phyloP scores from a whole-genome alignment of 257 asterid species.

The Nicotiana noctiflora region DNA sequence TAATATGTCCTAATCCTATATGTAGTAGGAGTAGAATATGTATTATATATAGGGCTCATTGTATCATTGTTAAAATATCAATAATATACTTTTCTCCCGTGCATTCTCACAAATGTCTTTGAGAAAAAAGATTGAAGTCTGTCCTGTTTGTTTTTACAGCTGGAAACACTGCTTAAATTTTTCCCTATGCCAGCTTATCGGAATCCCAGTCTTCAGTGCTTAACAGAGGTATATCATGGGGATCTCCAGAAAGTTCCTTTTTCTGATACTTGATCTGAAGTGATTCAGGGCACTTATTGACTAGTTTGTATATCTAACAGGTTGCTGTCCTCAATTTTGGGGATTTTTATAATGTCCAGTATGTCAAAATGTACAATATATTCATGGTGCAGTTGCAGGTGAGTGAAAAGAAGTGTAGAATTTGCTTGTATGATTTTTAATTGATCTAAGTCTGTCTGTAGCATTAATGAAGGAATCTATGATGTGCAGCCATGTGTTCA shows the following conservation, averaged over 20 bases:
- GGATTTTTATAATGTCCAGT: conserved; percentile 73
- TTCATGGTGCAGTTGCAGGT: conserved; percentile 95
- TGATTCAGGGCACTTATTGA: background rate
- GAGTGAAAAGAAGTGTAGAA: background rate
- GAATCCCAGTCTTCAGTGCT: conserved; percentile 85
- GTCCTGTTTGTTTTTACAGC: conserved; percentile 41
- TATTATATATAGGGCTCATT: too few species aligned
- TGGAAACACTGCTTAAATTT: conserved; percentile 72
- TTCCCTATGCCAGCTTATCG: conserved; percentile 79
- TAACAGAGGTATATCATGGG: conserved; percentile 65
- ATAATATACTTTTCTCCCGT: too few species aligned
- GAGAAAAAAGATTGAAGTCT: background rate
- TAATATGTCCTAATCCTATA: too few species aligned
- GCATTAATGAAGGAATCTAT: background rate
- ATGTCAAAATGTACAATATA: conserved; percentile 61
- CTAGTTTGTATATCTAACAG: conserved; percentile 32
- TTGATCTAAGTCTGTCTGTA: background rate
- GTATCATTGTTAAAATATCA: too few species aligned
- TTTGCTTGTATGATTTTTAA: background rate
- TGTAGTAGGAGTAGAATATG: too few species aligned
- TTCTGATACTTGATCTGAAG: background rate
- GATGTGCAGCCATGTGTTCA: background rate
- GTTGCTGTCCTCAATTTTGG: conserved; percentile 93
- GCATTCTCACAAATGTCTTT: too few species aligned
- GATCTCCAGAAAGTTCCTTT: background rate